Base-by-base conservation (phyloP, 495 filamentous ascomycete species). In the Acidomyces sp. region DNA sequence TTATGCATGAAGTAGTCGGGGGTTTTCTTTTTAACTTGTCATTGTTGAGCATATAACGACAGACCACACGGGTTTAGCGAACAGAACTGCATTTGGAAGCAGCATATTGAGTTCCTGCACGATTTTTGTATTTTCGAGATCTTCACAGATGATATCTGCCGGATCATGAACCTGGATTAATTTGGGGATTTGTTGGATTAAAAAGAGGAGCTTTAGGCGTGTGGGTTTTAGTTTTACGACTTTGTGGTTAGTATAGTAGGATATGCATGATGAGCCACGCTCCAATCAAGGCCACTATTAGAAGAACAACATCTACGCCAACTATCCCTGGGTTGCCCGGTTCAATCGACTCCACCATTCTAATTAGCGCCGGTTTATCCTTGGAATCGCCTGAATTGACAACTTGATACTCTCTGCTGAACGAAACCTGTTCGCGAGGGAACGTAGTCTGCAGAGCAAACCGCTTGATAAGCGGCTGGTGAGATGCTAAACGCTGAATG, bases 1-100 rank as follows among this genome's bases (percentile, higher is more conserved):
- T 32, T 43, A 42, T 32, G 31, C 39, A 12, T 46, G 28, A 46
- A 9, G 26, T 29, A n/a, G 9, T 29, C n/a, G 26, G 9, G 9
- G 26, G 9, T 29, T 29, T 29, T 29, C 9, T 9, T 29, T 9
- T 29, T n/a, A 29, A 29, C 26, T 9, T 29, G n/a, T 29, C 26
- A 29, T n/a, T 29, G 26, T n/a, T 29, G n/a, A 29, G 9, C 26
- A 29, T 29, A n/a, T 9, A 9, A 29, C 26, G 26, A n/a, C n/a
- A n/a, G n/a, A n/a, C n/a, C n/a, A n/a, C n/a, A n/a, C n/a, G n/a
- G n/a, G n/a, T n/a, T n/a, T n/a, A n/a, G n/a, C n/a, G n/a, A n/a
- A n/a, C n/a, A n/a, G n/a, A n/a, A n/a, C n/a, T n/a, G n/a, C n/a
- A n/a, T n/a, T n/a, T n/a, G n/a, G n/a, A n/a, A n/a, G n/a, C n/a